Evolutionary conservation across 805 yeast genomes (phyloP), one percentile per base, ranked within the genome.

Genomic region (Scheffersomyces amazonensis): DNA sequence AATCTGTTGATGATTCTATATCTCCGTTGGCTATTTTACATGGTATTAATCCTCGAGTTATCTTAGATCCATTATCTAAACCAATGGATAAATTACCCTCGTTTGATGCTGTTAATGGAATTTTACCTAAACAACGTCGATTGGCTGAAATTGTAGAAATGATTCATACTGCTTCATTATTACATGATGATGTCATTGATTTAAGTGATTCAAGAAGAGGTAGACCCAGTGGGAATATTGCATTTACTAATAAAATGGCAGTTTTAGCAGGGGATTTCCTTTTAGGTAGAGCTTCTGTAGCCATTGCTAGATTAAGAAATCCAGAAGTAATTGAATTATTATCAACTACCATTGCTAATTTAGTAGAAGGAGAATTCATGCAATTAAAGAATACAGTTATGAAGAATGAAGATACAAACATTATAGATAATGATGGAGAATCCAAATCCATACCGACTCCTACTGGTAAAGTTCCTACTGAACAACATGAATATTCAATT

Each of bases 311-410:
- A 43, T 67, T 93, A 35, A 74, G 97, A 56, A 91, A 93, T 60
- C 91, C 96, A n/a, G 98, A 93, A 67, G 99, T 93, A 32, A 90
- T 89, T 41, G 99, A 93, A 66, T 73, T 93, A 44, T 79, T 93
- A 69, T 89, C 97, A 3, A 91, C 96, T 11, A 85, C 96, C 22
- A 93, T 93, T 57, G 99, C 98, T 10, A 93, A 93, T 58, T 73
- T 93, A 43, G 98, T 93, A 1, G 99, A 93, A 66, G 99, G 99
- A 35, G 99, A 93, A 66, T 91, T 93, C 60, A 93, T 93, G 98
- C 99, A 93, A 66, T 76, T 93, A 69, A 90, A 91, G 52, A 93
- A 93, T 64, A 88, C 96, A 0, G 93, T 90, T 6, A 66, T 84
- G 30, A 62, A 52, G 42, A 48, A 48, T 32, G 76, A 71, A 42